phyloP scores from a whole-genome alignment of 768 basidiomycete genomes.

The Podaxis sp. region DNA sequence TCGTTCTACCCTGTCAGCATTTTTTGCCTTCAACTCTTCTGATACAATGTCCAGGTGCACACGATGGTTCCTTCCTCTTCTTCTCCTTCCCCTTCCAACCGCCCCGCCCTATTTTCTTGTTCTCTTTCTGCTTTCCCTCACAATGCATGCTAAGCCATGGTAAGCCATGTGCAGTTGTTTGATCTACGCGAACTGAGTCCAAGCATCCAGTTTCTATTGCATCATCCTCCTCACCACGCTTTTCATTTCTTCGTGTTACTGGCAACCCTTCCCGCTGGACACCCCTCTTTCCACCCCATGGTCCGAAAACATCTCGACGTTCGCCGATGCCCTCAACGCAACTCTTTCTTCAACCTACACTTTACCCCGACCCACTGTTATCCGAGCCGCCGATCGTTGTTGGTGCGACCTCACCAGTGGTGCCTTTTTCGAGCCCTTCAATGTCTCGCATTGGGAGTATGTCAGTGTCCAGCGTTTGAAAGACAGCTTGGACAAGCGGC shows the following conservation, averaged over 20 bases:
- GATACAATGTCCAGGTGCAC: constrained; percentile 56
- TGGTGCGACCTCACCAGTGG: constrained; percentile 76
- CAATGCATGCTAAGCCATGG: constrained; percentile 83
- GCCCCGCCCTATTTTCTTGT: constrained; percentile 78
- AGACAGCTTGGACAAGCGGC: constrained; percentile 34
- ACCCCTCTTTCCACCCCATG: constrained; percentile 61
- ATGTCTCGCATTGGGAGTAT: constrained; percentile 71
- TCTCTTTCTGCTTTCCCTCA: constrained; percentile 72
- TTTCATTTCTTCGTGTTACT: constrained; percentile 85
- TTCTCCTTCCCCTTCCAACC: constrained; percentile 73
- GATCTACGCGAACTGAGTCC: constrained; percentile 1
- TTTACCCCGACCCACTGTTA: constrained; percentile 45
- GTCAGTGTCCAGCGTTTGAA: constrained; percentile 50
- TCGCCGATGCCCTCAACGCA: constrained; percentile 58
- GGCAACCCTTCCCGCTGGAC: constrained; percentile 74
- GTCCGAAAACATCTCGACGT: constrained; percentile 69
- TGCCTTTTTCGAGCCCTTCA: constrained; percentile 72
- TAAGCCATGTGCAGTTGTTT: constrained; percentile 28
- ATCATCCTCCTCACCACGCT: constrained; percentile 78
- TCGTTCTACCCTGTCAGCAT: not conserved
- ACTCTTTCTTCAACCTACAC: constrained; percentile 36
- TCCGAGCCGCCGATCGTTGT: constrained; percentile 72
- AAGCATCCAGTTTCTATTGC: constrained; percentile 69
- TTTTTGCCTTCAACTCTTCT: not conserved
- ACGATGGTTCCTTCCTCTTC: constrained; percentile 77